These are phyloP conservation scores for Psophocarpus tetragonolobus DNA, from an alignment of 306 rosid genomes.

Conservation along the genomic window DNA sequence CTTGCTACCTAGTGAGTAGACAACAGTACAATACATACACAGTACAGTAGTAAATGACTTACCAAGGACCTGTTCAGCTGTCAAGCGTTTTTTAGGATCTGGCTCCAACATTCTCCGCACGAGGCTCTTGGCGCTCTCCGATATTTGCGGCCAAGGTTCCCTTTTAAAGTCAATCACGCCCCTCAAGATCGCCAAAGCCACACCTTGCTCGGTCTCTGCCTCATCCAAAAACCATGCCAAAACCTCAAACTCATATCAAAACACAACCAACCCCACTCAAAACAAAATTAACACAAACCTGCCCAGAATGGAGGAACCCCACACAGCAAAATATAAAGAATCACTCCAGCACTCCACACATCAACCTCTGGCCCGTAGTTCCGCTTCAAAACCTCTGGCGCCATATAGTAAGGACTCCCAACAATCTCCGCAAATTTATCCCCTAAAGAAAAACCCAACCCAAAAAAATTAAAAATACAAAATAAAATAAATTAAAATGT, in stretches of 20 bases:
- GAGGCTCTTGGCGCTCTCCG: slow-evolving; percentile 87
- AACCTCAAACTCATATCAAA: slow-evolving; percentile 10
- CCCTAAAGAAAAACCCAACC: slow-evolving; percentile 34
- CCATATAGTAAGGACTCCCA: slow-evolving; percentile 87
- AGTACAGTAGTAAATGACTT: slow-evolving; percentile 35
- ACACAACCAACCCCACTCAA: slow-evolving; percentile 1
- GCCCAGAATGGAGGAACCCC: slow-evolving; percentile 95
- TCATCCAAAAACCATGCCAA: slow-evolving; percentile 22
- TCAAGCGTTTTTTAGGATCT: slow-evolving; percentile 77
- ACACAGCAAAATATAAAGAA: slow-evolving; percentile 74
- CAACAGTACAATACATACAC: not conserved
- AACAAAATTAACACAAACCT: slow-evolving; percentile 25
- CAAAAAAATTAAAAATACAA: not conserved
- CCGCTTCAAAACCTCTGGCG: slow-evolving; percentile 79
- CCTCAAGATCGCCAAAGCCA: slow-evolving; percentile 89
- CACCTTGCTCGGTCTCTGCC: slow-evolving; percentile 89
- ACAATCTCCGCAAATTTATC: slow-evolving; percentile 72
- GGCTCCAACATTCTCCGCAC: slow-evolving; percentile 84
- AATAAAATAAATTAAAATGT: not conserved
- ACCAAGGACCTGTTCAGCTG: slow-evolving; percentile 96
- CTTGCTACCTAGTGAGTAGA: slow-evolving; percentile 14
- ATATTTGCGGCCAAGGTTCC: slow-evolving; percentile 98
- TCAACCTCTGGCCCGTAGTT: slow-evolving; percentile 82
- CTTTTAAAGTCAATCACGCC: slow-evolving; percentile 85
- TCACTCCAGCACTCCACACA: slow-evolving; percentile 86